Percentiles rank a stretch among this genome's conserved stretches.
Conservation (phyloP, 2,329 filamentous ascomycete genomes). For the Fusarium sp. region DNA sequence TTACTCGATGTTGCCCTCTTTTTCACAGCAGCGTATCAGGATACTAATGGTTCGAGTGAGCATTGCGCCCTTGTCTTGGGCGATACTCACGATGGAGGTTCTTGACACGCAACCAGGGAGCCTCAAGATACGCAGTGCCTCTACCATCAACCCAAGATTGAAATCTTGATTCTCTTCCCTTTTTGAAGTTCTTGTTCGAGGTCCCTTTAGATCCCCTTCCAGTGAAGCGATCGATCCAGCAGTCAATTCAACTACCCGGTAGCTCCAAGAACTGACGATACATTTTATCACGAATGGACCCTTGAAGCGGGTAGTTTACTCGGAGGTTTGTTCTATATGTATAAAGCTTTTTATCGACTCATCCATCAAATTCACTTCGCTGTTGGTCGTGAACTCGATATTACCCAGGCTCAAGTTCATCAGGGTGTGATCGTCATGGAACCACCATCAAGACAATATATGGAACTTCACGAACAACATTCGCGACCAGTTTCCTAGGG, state of each 20-base stretch:
- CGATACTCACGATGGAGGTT: background rate
- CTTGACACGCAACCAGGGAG: too few relatives aligned
- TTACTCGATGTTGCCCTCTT: background rate
- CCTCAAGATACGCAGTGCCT: accelerated
- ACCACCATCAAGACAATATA: accelerated
- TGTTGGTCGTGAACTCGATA: accelerated
- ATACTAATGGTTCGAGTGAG: background rate
- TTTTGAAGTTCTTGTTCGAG: background rate
- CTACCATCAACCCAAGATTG: too few relatives aligned
- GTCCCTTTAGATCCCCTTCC: background rate
- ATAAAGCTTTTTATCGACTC: accelerated
- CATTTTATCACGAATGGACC: accelerated
- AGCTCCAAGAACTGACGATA: too few relatives aligned
- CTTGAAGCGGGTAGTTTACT: background rate
- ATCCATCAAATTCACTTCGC: accelerated
- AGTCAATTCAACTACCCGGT: background rate
- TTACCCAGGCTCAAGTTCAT: accelerated
- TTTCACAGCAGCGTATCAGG: background rate
- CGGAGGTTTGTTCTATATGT: accelerated
- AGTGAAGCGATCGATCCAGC: too few relatives aligned
- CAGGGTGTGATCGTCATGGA: accelerated
- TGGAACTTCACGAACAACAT: too few relatives aligned
- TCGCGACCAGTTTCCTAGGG: accelerated
- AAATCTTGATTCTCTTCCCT: accelerated
- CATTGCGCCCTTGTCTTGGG: background rate